Evolutionary conservation across 805 yeast genomes (phyloP), one percentile per base, ranked within the genome.

Genomic region (Metschnikowia proteae): DNA sequence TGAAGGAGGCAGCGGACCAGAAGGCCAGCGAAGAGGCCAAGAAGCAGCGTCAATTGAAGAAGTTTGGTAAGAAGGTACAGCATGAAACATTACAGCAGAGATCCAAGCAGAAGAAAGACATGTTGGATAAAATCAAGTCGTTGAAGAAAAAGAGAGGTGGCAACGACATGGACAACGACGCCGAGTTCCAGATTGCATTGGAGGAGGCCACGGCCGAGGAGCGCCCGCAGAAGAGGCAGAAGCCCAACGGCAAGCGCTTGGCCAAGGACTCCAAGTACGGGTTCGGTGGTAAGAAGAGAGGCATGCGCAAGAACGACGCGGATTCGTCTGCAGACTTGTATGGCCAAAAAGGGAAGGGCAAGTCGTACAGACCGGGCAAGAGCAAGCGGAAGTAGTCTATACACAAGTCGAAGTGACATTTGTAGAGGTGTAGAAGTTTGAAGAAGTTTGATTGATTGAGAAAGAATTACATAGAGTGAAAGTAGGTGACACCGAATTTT

Each of bases 1-100:
- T 90, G 38, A 78, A 81, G 55, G 97, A 89, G 65, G 86, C 85
- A 29, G 76, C 84, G 48, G 86, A 85, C 66, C 88, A 88, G 81
- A 87, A 86, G 69, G 96, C 96, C 1, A 78, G 90, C 47, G 92
- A 88, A 69, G 97, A 90, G 46, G 96, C 97, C 29, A 87, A 88
- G 75, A 86, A 86, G 69, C 98, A 92, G 75, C 83, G 99, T 71
- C 84, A 86, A 55, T 80, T 92, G 66, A 92, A 92, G 85, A 92
- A 92, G 75, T 92, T 89, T 60, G 98, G 98, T 71, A 92, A 92
- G 73, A 96, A 92, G 75, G 97, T 91, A 30, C 97, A 91, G 75
- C 81, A 87, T 60, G 96, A 88, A 56, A 90, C 96, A 38, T 76
- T 91, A 62, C 97, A 91, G 73, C 88, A 87, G 60, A 86, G 98